These are phyloP conservation scores for Colletotrichum sp. DNA, from an alignment of 2,329 filamentous ascomycete genomes.

Conservation along the genomic window DNA sequence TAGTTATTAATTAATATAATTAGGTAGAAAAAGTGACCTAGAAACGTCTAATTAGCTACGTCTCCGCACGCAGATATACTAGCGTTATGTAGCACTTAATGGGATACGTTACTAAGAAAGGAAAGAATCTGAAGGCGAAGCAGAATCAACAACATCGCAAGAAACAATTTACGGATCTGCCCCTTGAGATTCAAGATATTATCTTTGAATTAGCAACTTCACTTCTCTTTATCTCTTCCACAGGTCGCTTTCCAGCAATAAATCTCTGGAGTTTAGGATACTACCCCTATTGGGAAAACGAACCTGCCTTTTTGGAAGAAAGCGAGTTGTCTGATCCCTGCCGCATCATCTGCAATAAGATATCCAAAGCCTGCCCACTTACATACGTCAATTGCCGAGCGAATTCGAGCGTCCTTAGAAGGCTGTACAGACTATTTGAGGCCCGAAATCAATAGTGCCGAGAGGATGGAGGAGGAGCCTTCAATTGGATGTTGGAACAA, in stretches of 20 bases:
- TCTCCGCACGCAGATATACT: too few relatives aligned
- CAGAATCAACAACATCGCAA: neutral
- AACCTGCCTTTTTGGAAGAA: accelerated
- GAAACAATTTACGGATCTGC: neutral
- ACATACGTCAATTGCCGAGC: neutral
- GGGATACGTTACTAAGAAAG: neutral
- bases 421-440: neutral
- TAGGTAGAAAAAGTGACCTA: too few relatives aligned
- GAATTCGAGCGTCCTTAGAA: neutral
- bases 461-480: neutral
- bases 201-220: neutral
- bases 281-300: neutral
- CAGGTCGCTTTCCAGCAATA: neutral
- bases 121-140: neutral
- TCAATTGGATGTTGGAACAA: neutral
- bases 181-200: neutral
- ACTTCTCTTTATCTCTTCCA: neutral
- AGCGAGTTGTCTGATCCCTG: neutral
- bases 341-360: neutral
- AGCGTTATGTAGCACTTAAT: too few relatives aligned
- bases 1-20: too few relatives aligned
- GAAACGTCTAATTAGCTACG: too few relatives aligned
- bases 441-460: neutral
- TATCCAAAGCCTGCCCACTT: neutral
- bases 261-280: neutral